A percentile compares a stretch with the other conserved stretches of the same genome.
Conservation (phyloP, 176 grass and related monocot species). For the Puccinellia tenuiflora region DNA sequence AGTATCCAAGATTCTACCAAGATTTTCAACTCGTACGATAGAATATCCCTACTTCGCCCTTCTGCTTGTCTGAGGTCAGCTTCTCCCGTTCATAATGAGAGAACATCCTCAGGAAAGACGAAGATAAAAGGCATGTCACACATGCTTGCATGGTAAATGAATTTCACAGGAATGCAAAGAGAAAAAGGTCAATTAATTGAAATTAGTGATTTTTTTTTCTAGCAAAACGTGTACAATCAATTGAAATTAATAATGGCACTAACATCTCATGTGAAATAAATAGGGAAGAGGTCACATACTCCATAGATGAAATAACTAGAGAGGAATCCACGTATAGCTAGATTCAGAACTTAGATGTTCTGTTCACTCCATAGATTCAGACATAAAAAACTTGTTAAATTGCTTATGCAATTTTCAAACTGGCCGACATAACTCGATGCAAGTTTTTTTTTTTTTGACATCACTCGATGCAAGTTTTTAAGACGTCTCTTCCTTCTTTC, state of each 20-base stretch:
- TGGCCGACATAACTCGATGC: not conserved
- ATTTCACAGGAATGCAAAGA: conserved; percentile 8
- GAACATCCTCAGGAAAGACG: conserved; percentile 33
- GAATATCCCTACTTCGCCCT: conserved; percentile 37
- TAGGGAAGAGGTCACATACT: too few relatives aligned
- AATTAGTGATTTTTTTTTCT: not conserved
- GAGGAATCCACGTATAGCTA: not conserved
- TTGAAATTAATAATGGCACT: not conserved
- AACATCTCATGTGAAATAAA: too few relatives aligned
- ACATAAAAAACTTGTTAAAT: not conserved
- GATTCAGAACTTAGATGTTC: not conserved
- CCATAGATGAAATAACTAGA: not conserved
- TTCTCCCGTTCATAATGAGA: conserved; percentile 37
- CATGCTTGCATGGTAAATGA: not conserved
- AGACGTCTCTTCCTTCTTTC: not conserved
- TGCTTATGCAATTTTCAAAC: not conserved
- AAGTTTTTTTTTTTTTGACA: not conserved
- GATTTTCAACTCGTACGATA: not conserved
- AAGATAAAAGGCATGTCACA: not conserved
- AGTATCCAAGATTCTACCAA: not conserved
- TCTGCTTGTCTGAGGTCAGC: conserved; percentile 36
- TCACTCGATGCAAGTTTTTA: not conserved
- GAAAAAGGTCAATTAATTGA: not conserved
- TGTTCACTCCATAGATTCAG: not conserved
- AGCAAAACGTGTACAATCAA: not conserved